These are phyloP conservation scores for Brettanomyces sp. DNA, from an alignment of 805 yeast genomes.

Conservation along the genomic window DNA sequence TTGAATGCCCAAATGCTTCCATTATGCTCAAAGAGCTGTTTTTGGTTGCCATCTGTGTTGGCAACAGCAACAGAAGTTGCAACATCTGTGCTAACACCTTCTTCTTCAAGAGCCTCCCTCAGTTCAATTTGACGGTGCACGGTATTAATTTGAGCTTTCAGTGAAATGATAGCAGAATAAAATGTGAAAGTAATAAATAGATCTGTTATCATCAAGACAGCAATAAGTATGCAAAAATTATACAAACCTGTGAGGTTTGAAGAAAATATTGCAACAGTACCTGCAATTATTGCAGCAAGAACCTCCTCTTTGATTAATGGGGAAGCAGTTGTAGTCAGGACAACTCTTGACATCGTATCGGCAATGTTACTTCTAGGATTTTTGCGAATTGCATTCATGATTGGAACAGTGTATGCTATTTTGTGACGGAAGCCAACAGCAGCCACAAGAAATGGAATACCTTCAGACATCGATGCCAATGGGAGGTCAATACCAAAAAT, in stretches of 20 bases:
- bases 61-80: slow-evolving; percentile 61
- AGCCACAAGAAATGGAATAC: slow-evolving; percentile 87
- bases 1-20: slow-evolving; percentile 45
- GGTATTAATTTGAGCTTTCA: slow-evolving; percentile 80
- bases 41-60: slow-evolving; percentile 16
- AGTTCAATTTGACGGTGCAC: slow-evolving; percentile 76
- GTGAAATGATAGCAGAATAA: slow-evolving; percentile 71
- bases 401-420: slow-evolving; percentile 56
- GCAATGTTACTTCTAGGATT: slow-evolving; percentile 21
- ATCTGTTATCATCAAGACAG: slow-evolving; percentile 64
- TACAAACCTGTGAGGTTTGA: slow-evolving; percentile 62
- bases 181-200: slow-evolving; percentile 68
- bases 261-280: slow-evolving; percentile 57
- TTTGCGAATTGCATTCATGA: slow-evolving; percentile 31
- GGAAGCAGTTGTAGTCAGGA: slow-evolving; percentile 29
- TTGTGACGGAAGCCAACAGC: slow-evolving; percentile 88
- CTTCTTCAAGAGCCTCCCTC: slow-evolving; percentile 81
- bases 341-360: slow-evolving; percentile 22
- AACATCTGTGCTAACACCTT: slow-evolving; percentile 68
- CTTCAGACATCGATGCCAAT: slow-evolving; percentile 72
- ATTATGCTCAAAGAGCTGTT: slow-evolving; percentile 26
- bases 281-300: slow-evolving; percentile 61
- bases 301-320: slow-evolving; percentile 67
- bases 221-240: slow-evolving; percentile 71
- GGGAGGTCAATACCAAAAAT: slow-evolving; percentile 55